Percentiles rank a stretch among this genome's conserved stretches.
Conservation (phyloP, 179 eudicot species). For the Silene vulgaris region DNA sequence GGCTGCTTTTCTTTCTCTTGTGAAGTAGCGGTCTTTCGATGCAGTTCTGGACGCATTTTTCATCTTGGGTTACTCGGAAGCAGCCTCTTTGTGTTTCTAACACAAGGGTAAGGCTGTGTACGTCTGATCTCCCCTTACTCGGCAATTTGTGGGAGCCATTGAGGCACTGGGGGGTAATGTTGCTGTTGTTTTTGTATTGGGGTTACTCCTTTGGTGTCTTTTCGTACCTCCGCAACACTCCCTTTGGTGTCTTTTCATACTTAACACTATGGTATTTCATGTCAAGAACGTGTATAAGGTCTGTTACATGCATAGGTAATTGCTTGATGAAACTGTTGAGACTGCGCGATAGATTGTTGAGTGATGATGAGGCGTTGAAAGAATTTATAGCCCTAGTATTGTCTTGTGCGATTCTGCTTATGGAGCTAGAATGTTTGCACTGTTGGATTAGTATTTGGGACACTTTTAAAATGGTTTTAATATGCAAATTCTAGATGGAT, state of each 20-base stretch:
- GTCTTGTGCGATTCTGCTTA: neutral
- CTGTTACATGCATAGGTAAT: neutral
- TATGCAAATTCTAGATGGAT: neutral
- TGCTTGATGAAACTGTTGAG: neutral
- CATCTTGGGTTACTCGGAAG: too few relatives aligned
- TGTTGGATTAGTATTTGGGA: neutral
- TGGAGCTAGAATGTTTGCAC: neutral
- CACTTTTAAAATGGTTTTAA: neutral
- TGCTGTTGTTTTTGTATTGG: neutral
- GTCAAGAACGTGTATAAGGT: neutral
- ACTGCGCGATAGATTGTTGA: neutral
- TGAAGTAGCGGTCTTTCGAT: too few relatives aligned
- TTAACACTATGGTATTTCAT: too few relatives aligned
- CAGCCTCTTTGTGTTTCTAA: too few relatives aligned
- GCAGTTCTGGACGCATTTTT: too few relatives aligned
- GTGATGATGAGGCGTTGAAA: neutral
- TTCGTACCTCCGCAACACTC: neutral
- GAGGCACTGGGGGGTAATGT: too few relatives aligned
- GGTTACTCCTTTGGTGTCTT: neutral
- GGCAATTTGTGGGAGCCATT: too few relatives aligned
- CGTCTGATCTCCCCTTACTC: too few relatives aligned
- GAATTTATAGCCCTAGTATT: neutral
- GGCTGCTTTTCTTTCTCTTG: too few relatives aligned
- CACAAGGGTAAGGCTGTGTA: too few relatives aligned
- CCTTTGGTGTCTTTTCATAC: neutral